A percentile compares a stretch with the other conserved stretches of the same genome.
phyloP scores from a whole-genome alignment of 2,329 filamentous ascomycete species.

The Trichophyton equinum region DNA sequence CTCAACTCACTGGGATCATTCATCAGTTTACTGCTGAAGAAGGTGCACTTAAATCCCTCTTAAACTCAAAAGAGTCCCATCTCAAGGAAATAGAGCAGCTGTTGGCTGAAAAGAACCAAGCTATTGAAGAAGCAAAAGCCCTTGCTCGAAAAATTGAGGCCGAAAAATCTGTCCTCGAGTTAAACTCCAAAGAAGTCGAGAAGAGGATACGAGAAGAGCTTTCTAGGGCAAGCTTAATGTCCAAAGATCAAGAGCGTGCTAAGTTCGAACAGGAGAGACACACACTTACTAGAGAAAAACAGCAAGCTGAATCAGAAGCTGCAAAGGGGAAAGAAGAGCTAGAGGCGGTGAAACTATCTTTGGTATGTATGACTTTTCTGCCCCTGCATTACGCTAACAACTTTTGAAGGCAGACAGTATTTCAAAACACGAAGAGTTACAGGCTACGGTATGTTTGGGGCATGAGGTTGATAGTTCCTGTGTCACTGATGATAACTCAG shows the following conservation, averaged over 20 bases:
- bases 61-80: background rate
- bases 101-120: constrained; percentile 21
- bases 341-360: constrained; percentile 12
- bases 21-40: constrained; percentile 16
- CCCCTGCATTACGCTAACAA: background rate
- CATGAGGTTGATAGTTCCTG: background rate
- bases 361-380: constrained; percentile 16
- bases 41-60: constrained; percentile 14
- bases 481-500: background rate
- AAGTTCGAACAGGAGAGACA: constrained; percentile 22
- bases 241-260: constrained; percentile 19
- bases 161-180: constrained; percentile 16
- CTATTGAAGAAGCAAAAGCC: constrained; percentile 14
- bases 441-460: background rate
- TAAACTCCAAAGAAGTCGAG: constrained; percentile 17
- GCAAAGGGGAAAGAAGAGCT: constrained; percentile 16
- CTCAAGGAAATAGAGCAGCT: background rate
- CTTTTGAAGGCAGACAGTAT: background rate
- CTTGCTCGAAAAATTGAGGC: constrained; percentile 14
- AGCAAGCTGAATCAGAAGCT: constrained; percentile 14
- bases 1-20: constrained; percentile 15
- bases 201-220: constrained; percentile 21
- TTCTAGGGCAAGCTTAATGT: constrained; percentile 20
- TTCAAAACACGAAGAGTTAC: background rate
- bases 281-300: constrained; percentile 19